phyloP scores from a whole-genome alignment of 2,329 filamentous ascomycete genomes.

The Talaromyces sp. region DNA sequence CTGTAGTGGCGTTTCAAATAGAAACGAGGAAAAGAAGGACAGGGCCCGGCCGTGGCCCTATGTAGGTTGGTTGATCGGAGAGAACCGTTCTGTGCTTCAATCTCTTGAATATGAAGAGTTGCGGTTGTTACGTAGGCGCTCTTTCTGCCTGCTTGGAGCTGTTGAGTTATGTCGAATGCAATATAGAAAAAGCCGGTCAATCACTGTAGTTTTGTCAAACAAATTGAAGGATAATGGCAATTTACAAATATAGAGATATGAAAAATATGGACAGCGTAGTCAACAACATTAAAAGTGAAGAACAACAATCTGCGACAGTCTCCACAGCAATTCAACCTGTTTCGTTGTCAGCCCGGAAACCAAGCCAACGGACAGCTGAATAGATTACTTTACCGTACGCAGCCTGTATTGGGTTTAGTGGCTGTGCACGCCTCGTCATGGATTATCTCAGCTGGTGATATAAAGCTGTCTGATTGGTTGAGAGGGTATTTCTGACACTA shows the following conservation, averaged over 20 bases:
- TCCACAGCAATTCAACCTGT: neutral
- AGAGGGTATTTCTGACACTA: neutral
- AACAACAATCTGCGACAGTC: slow-evolving; percentile 7
- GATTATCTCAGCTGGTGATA: neutral
- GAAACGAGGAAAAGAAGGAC: neutral
- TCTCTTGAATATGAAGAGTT: neutral
- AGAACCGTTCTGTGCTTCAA: neutral
- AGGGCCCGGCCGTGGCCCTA: slow-evolving; percentile 3
- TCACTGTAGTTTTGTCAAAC: neutral
- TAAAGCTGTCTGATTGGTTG: neutral
- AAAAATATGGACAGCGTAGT: neutral
- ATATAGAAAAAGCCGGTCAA: neutral
- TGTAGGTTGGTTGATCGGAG: neutral
- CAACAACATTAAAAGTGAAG: neutral
- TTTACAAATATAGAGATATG: neutral
- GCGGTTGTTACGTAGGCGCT: neutral
- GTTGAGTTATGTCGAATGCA: slow-evolving; percentile 2
- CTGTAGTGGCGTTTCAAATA: neutral
- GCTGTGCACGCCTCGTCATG: slow-evolving; percentile 5
- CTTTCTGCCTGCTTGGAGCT: neutral
- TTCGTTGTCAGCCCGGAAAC: slow-evolving; percentile 7
- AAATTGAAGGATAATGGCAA: neutral
- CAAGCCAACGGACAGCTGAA: neutral
- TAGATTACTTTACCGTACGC: neutral
- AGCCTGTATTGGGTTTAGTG: slow-evolving; percentile 1